Percentiles rank a stretch among this genome's conserved stretches.
Conservation (phyloP, 345 rosid genomes). For the Carallia brachiata region DNA sequence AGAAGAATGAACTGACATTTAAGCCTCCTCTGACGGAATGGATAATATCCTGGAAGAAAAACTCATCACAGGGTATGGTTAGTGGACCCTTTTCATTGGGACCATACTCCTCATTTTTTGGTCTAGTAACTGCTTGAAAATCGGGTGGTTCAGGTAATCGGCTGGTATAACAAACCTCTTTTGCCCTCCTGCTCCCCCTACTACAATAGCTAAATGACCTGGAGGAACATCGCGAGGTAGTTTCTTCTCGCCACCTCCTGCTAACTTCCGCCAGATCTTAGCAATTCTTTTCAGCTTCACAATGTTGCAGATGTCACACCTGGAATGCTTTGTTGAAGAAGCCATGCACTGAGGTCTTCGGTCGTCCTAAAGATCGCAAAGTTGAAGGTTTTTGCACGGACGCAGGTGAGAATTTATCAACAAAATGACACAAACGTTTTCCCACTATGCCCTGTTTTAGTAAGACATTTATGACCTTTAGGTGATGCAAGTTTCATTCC, state of each 20-base stretch:
- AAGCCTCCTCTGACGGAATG: slow-evolving; percentile 12
- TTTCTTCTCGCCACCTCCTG: slow-evolving; percentile 21
- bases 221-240: slow-evolving; percentile 33
- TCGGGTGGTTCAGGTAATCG: slow-evolving; percentile 33
- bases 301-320: slow-evolving; percentile 24
- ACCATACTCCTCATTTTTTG: slow-evolving; percentile 28
- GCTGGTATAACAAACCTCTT: slow-evolving; percentile 30
- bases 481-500: slow-evolving; percentile 1
- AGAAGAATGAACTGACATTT: slow-evolving; percentile 3
- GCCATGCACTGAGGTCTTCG: slow-evolving; percentile 17
- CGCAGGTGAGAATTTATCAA: slow-evolving; percentile 4
- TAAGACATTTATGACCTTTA: neutral
- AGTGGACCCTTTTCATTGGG: slow-evolving; percentile 27
- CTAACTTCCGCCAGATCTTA: slow-evolving; percentile 22
- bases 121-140: slow-evolving; percentile 33
- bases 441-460: neutral
- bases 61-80: slow-evolving; percentile 34
- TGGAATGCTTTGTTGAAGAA: slow-evolving; percentile 2
- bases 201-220: slow-evolving; percentile 34
- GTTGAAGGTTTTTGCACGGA: neutral
- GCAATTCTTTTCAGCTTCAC: slow-evolving; percentile 30
- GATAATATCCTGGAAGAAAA: slow-evolving; percentile 31
- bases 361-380: neutral
- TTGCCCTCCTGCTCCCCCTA: slow-evolving; percentile 30
- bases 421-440: neutral